Percentiles rank a stretch among this genome's conserved stretches.
phyloP scores from a whole-genome alignment of 2,329 filamentous ascomycete species.

The Aspergillus ochraceus region DNA sequence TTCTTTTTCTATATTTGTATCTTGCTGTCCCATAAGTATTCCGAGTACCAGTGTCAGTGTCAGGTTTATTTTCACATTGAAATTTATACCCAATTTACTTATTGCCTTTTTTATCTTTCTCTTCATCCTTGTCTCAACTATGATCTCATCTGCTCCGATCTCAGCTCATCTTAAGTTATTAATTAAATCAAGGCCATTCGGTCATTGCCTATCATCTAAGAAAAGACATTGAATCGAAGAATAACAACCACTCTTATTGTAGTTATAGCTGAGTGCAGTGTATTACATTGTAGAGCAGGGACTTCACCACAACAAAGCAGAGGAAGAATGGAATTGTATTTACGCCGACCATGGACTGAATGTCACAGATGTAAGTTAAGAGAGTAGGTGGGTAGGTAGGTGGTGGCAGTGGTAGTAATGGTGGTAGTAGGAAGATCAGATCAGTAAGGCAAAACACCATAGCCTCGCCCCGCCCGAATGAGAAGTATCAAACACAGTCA shows the following conservation, averaged over 20 bases:
- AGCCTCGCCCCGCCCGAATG: neutral
- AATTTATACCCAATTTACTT: neutral
- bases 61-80: neutral
- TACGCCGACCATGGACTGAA: conserved; percentile 7
- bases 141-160: neutral
- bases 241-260: too few species aligned
- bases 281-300: too few species aligned
- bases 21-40: neutral
- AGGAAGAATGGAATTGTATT: neutral
- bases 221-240: too few species aligned
- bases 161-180: neutral
- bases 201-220: too few species aligned
- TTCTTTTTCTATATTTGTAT: neutral
- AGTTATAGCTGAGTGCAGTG: too few species aligned
- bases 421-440: neutral
- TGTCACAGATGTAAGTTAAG: neutral
- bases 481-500: conserved; percentile 9
- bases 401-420: neutral
- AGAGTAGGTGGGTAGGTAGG: neutral
- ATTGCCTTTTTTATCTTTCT: neutral
- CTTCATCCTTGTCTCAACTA: neutral
- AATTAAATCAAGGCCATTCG: neutral
- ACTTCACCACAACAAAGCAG: neutral
- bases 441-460: neutral
- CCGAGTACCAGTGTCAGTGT: neutral